These are phyloP conservation scores for Mariannaea elegans DNA, from an alignment of 2,329 filamentous ascomycete genomes.

Conservation along the genomic window DNA sequence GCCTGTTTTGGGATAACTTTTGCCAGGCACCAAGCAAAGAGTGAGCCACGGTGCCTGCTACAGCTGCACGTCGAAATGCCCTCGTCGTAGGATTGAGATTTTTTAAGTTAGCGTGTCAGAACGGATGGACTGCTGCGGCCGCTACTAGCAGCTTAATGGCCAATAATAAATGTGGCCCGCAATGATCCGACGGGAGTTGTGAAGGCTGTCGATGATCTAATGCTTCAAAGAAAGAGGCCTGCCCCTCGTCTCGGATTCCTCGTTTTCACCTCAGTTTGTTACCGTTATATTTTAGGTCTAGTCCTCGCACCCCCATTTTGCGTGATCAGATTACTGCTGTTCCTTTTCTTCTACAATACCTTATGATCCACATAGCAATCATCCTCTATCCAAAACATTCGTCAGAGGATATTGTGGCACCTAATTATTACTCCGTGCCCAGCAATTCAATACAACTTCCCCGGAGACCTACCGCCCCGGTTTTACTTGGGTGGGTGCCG, in stretches of 20 bases:
- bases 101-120: neutral
- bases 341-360: too few species aligned
- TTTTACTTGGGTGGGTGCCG: slow-evolving; percentile 8
- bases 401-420: too few species aligned
- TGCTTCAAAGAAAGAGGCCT: neutral
- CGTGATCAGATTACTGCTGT: too few species aligned
- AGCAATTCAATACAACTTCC: neutral
- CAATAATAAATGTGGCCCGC: neutral
- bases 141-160: neutral
- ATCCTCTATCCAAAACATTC: too few species aligned
- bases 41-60: neutral
- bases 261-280: neutral
- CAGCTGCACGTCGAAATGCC: too few species aligned
- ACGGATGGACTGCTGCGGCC: neutral
- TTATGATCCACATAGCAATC: too few species aligned
- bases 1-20: neutral
- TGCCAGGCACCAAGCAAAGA: neutral
- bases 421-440: neutral
- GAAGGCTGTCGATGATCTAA: neutral
- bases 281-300: too few species aligned
- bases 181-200: neutral
- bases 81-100: too few species aligned
- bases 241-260: neutral
- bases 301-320: too few species aligned
- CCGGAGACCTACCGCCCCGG: slow-evolving; percentile 1